phyloP scores from a whole-genome alignment of 108 stramenopile genomes.

The Nannochloropsis salina region DNA sequence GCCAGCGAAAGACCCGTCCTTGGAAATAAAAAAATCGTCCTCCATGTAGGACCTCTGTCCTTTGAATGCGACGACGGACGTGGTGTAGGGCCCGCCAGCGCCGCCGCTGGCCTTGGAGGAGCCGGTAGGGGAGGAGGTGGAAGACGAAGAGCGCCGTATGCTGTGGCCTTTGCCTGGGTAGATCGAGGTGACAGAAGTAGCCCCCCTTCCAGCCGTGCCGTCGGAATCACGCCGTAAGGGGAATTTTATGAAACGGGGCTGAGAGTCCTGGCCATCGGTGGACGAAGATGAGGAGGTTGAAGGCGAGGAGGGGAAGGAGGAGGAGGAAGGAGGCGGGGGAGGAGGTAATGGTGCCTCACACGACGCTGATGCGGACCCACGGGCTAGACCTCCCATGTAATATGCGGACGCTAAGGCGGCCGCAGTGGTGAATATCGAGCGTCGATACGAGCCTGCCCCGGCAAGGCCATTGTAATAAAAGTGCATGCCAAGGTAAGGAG shows the following conservation, averaged over 20 bases:
- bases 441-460: background rate
- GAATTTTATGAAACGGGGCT: background rate
- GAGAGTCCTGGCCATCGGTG: background rate
- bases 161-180: background rate
- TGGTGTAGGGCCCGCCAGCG: background rate
- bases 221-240: background rate
- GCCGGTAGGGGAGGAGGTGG: background rate
- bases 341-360: background rate
- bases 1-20: conserved; percentile 34
- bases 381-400: background rate
- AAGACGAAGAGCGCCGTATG: background rate
- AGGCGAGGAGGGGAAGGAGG: background rate
- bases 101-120: background rate
- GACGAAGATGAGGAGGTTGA: background rate
- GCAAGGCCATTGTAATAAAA: background rate
- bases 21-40: conserved; percentile 36
- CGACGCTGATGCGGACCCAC: background rate
- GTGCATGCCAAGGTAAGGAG: background rate
- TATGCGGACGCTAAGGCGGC: background rate
- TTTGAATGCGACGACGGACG: conserved; percentile 8
- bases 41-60: conserved; percentile 47
- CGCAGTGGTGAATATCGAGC: background rate
- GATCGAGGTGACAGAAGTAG: background rate
- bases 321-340: background rate
- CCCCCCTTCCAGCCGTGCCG: background rate